phyloP scores from a whole-genome alignment of 1,284 basidiomycete genomes.

The Trichosporon ovoides region DNA sequence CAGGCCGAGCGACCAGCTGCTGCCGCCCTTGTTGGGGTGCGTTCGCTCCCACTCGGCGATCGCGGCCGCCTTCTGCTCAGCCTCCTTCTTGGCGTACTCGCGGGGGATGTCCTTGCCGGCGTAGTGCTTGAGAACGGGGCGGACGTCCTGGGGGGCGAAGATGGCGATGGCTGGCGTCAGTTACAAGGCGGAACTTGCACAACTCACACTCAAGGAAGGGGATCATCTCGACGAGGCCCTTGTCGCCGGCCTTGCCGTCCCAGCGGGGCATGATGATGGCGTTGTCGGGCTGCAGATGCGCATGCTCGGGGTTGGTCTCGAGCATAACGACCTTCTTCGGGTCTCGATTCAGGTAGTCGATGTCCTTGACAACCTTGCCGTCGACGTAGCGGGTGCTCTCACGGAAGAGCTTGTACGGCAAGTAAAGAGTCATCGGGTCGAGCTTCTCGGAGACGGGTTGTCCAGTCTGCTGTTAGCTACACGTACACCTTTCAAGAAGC shows the following conservation, averaged over 20 bases:
- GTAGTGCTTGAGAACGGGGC: conserved; percentile 80
- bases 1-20: conserved; percentile 54
- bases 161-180: conserved; percentile 68
- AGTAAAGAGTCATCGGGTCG: conserved; percentile 85
- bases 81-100: conserved; percentile 84
- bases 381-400: conserved; percentile 77
- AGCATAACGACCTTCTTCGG: conserved; percentile 83
- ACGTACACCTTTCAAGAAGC: not conserved
- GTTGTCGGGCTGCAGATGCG: conserved; percentile 80
- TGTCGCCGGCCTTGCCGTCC: conserved; percentile 74
- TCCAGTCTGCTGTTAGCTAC: conserved; percentile 61
- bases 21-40: conserved; percentile 46
- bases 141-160: conserved; percentile 76
- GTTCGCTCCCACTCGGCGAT: conserved; percentile 76
- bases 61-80: conserved; percentile 68
- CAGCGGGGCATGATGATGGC: conserved; percentile 79
- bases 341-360: conserved; percentile 89
- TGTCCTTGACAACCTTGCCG: conserved; percentile 79
- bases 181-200: too few species aligned
- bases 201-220: conserved; percentile 94
- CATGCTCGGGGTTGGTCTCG: conserved; percentile 76
- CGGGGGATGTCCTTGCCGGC: conserved; percentile 78
- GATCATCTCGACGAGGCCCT: conserved; percentile 80
- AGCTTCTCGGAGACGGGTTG: conserved; percentile 87
- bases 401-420: conserved; percentile 83